phyloP scores from a whole-genome alignment of 352 stramenopile species.

The Pythium dissimile region DNA sequence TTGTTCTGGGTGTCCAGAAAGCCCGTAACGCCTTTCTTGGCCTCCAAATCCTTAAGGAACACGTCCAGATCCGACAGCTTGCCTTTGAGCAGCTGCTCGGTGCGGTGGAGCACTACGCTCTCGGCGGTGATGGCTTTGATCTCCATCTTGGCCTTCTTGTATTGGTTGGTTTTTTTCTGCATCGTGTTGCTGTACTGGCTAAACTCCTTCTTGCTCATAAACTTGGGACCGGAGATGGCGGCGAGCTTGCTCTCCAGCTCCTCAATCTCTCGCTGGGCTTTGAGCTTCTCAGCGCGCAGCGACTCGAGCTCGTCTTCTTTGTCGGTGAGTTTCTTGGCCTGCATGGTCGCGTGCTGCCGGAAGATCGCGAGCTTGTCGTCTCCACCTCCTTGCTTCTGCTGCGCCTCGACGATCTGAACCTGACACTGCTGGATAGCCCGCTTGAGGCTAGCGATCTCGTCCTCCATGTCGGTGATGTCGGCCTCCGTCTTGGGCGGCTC shows the following conservation, averaged over 20 bases:
- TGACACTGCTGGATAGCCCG: slow-evolving; percentile 62
- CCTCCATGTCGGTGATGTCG: slow-evolving; percentile 87
- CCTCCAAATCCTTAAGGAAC: slow-evolving; percentile 81
- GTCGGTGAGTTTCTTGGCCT: slow-evolving; percentile 83
- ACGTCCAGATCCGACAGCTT: slow-evolving; percentile 83
- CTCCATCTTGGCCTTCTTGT: slow-evolving; percentile 90
- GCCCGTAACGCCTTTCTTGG: slow-evolving; percentile 79
- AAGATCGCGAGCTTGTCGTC: slow-evolving; percentile 92
- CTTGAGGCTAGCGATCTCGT: slow-evolving; percentile 66
- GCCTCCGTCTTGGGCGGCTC: slow-evolving; percentile 81
- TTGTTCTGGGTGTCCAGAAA: slow-evolving; percentile 87
- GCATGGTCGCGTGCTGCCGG: slow-evolving; percentile 84
- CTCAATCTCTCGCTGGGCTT: slow-evolving; percentile 71
- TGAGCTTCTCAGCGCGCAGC: slow-evolving; percentile 48
- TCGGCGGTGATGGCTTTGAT: slow-evolving; percentile 83
- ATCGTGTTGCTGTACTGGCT: slow-evolving; percentile 87
- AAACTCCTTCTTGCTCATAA: slow-evolving; percentile 89
- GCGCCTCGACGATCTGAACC: slow-evolving; percentile 69
- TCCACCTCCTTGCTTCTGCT: slow-evolving; percentile 50
- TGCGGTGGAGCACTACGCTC: slow-evolving; percentile 88
- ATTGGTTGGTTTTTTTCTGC: slow-evolving; percentile 90
- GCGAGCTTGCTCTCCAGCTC: slow-evolving; percentile 65
- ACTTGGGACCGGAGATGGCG: slow-evolving; percentile 57
- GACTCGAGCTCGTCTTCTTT: slow-evolving; percentile 88
- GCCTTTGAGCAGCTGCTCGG: slow-evolving; percentile 88